These are phyloP conservation scores for Leptosphaerulina australis DNA, from an alignment of 2,329 filamentous ascomycete genomes.

Conservation along the genomic window DNA sequence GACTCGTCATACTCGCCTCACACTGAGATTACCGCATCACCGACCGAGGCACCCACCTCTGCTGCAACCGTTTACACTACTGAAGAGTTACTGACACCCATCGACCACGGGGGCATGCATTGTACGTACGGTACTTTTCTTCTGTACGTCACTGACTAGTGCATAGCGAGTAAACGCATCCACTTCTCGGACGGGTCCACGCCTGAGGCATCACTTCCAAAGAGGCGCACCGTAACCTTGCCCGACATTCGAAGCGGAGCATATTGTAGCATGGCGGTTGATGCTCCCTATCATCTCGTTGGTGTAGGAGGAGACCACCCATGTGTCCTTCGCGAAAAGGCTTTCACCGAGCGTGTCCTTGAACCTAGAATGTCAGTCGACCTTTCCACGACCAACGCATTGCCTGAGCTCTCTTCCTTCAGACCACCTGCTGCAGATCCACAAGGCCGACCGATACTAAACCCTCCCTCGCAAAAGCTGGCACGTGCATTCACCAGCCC, in stretches of 20 bases:
- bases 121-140: not conserved
- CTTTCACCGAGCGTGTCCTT: conserved; percentile 17
- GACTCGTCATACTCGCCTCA: conserved; percentile 19
- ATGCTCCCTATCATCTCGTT: not conserved
- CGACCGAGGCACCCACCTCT: conserved; percentile 25
- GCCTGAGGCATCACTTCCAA: conserved; percentile 16
- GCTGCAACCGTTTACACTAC: conserved; percentile 16
- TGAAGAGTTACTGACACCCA: not conserved
- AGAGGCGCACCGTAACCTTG: conserved; percentile 15
- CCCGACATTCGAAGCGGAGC: not conserved
- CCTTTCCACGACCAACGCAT: not conserved
- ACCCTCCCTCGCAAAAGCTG: not conserved
- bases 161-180: conserved; percentile 21
- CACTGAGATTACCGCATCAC: conserved; percentile 7
- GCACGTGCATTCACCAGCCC: conserved; percentile 10
- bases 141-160: not conserved
- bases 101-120: not conserved
- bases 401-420: conserved; percentile 23
- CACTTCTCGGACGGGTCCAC: not conserved
- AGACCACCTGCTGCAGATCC: conserved; percentile 12
- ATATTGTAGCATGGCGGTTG: not conserved
- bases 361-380: not conserved
- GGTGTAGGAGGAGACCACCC: conserved; percentile 15
- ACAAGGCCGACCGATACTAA: conserved; percentile 1
- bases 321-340: conserved; percentile 1